Conservation (phyloP, 2,329 filamentous ascomycete genomes). For the Pseudocercospora fijiensis region DNA sequence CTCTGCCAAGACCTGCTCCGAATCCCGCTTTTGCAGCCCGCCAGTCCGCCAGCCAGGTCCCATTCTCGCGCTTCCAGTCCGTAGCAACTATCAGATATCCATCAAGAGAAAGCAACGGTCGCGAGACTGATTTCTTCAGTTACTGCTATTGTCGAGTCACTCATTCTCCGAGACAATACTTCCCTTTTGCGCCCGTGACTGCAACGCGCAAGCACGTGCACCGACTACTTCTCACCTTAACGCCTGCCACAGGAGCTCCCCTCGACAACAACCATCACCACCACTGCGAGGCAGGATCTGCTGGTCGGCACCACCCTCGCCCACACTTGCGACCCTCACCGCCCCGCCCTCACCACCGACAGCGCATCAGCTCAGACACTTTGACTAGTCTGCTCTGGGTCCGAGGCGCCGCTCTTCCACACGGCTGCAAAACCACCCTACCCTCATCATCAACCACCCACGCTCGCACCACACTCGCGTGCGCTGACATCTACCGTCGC, state of each 20-base stretch:
- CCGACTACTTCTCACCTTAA: neutral
- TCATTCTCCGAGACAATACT: neutral
- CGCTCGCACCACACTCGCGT: neutral
- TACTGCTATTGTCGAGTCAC: neutral
- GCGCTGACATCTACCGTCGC: neutral
- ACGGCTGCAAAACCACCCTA: conserved; percentile 9
- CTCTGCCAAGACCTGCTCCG: neutral
- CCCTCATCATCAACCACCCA: conserved; percentile 3
- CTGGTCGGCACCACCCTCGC: conserved; percentile 17
- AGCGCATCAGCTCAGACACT: conserved; percentile 24
- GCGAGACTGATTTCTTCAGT: conserved; percentile 8
- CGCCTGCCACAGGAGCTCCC: conserved; percentile 6
- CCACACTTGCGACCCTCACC: neutral
- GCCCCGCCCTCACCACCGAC: conserved; percentile 5
- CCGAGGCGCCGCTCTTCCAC: conserved; percentile 16
- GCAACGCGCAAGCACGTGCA: conserved; percentile 14
- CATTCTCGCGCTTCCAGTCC: neutral
- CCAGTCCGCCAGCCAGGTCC: neutral
- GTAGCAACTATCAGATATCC: conserved; percentile 9
- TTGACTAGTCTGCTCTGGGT: conserved; percentile 25
- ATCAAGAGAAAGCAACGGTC: conserved; percentile 8
- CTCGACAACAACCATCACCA: conserved; percentile 9
- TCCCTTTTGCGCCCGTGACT: conserved; percentile 11
- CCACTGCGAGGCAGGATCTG: conserved; percentile 20
- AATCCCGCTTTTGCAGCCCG: neutral